Evolutionary conservation across 2,329 filamentous ascomycete genomes (phyloP).

Genomic region (Zelopaecilomyces penicillatus): DNA sequence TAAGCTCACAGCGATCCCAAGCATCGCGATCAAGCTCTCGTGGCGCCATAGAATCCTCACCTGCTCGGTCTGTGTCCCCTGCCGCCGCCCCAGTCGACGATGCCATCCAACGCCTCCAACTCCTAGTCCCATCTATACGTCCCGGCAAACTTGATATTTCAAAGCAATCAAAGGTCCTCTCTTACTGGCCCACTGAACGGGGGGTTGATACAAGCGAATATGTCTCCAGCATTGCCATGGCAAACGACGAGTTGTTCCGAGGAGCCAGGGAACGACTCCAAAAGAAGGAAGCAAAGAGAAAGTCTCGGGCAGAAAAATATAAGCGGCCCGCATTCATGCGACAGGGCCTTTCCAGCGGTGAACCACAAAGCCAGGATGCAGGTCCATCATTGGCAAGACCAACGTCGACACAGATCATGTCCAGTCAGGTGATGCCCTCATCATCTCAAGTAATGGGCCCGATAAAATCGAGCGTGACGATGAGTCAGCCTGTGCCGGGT

Average conservation of each 20-base stretch:
- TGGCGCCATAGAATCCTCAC: slow-evolving; percentile 16
- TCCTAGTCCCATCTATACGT: slow-evolving; percentile 24
- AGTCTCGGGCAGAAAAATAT: slow-evolving; percentile 25
- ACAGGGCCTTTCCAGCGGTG: slow-evolving; percentile 12
- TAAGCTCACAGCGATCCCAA: slow-evolving; percentile 4
- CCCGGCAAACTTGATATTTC: slow-evolving; percentile 17
- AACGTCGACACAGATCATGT: slow-evolving; percentile 23
- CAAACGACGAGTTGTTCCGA: slow-evolving; percentile 27
- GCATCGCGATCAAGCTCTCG: slow-evolving; percentile 3
- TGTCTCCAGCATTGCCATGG: slow-evolving; percentile 29
- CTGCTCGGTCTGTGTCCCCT: slow-evolving; percentile 12
- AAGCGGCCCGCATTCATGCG: slow-evolving; percentile 21
- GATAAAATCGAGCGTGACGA: slow-evolving; percentile 17
- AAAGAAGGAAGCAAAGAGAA: slow-evolving; percentile 24
- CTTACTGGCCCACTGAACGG: slow-evolving; percentile 31
- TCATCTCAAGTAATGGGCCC: slow-evolving; percentile 27
- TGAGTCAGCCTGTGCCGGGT: slow-evolving; percentile 39
- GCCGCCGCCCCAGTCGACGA: slow-evolving; percentile 14
- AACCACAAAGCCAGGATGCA: slow-evolving; percentile 7
- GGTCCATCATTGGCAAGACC: slow-evolving; percentile 9
- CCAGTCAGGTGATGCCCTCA: slow-evolving; percentile 24
- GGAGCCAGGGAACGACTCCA: slow-evolving; percentile 25
- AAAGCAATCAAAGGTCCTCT: slow-evolving; percentile 23
- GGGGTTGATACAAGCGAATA: slow-evolving; percentile 28
- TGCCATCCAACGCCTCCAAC: slow-evolving; percentile 25